Conservation (phyloP, 2,329 filamentous ascomycete species). For the Macrophomina phaseolina region DNA sequence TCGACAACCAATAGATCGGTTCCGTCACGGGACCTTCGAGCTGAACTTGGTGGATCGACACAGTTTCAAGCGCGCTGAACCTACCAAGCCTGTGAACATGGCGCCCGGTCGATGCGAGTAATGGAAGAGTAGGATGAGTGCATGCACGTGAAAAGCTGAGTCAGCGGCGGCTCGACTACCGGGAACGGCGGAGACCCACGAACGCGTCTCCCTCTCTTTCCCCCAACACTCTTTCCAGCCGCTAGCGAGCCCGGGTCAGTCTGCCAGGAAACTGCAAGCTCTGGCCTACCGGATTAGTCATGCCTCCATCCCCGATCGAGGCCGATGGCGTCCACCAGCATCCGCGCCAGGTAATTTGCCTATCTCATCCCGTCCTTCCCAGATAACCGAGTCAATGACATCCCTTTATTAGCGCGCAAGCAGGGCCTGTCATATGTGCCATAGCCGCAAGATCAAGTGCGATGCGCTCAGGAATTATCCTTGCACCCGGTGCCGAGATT, state of each 20-base stretch:
- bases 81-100: too few relatives aligned
- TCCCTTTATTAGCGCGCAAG: neutral
- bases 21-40: too few relatives aligned
- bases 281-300: neutral
- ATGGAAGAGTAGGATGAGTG: too few relatives aligned
- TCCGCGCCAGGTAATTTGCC: slow-evolving; percentile 3
- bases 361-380: too few relatives aligned
- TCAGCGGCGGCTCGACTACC: neutral
- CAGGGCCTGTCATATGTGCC: slow-evolving; percentile 11
- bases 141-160: neutral
- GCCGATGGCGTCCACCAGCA: neutral
- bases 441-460: slow-evolving; percentile 9
- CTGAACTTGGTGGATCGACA: too few relatives aligned
- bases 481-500: slow-evolving; percentile 7
- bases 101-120: too few relatives aligned
- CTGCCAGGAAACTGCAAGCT: neutral
- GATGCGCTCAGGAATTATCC: slow-evolving; percentile 10
- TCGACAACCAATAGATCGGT: too few relatives aligned
- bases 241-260: neutral
- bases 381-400: neutral
- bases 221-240: neutral
- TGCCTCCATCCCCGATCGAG: neutral
- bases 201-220: neutral
- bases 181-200: neutral
- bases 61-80: too few relatives aligned